These are phyloP conservation scores for Neurospora sublineolata DNA, from an alignment of 495 filamentous ascomycete species.

Conservation along the genomic window DNA sequence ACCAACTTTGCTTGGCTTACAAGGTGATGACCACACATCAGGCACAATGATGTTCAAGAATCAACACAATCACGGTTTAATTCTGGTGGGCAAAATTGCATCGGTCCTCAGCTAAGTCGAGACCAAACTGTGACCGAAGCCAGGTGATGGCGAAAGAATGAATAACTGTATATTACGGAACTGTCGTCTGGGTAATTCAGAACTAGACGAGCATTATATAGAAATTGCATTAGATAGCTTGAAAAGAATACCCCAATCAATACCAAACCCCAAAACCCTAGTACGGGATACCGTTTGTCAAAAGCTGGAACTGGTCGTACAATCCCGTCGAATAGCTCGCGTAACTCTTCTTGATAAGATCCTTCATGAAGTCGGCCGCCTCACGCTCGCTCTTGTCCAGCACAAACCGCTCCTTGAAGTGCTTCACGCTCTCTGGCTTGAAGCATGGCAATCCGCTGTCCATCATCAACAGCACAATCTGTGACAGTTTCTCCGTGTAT, in stretches of 20 bases:
- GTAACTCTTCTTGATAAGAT: conserved; percentile 77
- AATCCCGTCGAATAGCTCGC: conserved; percentile 78
- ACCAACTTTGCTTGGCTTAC: neutral
- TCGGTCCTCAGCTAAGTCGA: neutral
- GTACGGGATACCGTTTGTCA: conserved; percentile 97
- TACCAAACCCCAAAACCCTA: conserved; percentile 7
- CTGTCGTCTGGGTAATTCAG: neutral
- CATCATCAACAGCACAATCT: conserved; percentile 89
- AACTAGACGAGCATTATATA: neutral
- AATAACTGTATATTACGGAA: neutral
- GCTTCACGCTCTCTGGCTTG: conserved; percentile 87
- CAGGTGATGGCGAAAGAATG: neutral
- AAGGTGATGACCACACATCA: neutral
- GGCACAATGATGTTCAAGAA: neutral
- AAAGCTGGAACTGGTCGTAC: conserved; percentile 92
- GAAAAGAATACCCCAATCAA: neutral
- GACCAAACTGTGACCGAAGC: neutral
- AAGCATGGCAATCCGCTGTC: conserved; percentile 95
- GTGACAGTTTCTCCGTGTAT: conserved; percentile 71
- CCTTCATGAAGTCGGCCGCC: conserved; percentile 87
- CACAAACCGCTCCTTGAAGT: conserved; percentile 89
- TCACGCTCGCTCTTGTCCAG: conserved; percentile 88
- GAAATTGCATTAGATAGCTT: neutral
- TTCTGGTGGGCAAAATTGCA: neutral
- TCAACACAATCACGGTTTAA: neutral